A percentile compares a stretch with the other conserved stretches of the same genome.
phyloP scores from a whole-genome alignment of 2,329 filamentous ascomycete species.

The Pseudocercospora cruenta region DNA sequence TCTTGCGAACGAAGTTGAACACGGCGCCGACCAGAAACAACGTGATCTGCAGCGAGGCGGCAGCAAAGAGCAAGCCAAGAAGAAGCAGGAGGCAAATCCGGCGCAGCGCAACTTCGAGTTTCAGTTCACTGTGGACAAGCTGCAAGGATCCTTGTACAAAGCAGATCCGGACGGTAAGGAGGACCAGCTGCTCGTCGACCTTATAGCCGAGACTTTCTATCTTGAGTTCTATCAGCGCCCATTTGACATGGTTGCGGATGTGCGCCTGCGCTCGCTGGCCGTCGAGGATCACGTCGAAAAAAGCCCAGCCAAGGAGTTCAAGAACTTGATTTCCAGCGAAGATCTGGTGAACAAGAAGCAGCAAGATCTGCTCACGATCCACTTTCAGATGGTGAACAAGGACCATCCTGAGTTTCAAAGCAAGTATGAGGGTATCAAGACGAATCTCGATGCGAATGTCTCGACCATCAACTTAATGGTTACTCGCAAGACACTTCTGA shows the following conservation, averaged over 20 bases:
- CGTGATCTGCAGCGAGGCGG: slow-evolving; percentile 44
- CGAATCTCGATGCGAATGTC: slow-evolving; percentile 85
- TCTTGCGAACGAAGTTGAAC: slow-evolving; percentile 71
- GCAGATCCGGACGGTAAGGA: slow-evolving; percentile 77
- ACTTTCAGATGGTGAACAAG: slow-evolving; percentile 80
- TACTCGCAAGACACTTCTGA: slow-evolving; percentile 88
- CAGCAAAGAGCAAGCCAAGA: slow-evolving; percentile 48
- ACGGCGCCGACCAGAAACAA: slow-evolving; percentile 60
- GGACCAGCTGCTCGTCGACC: slow-evolving; percentile 83
- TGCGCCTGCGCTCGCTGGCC: slow-evolving; percentile 81
- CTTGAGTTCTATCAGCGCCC: slow-evolving; percentile 85
- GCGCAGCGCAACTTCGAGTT: slow-evolving; percentile 94
- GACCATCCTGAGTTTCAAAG: slow-evolving; percentile 92
- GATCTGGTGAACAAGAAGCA: slow-evolving; percentile 69
- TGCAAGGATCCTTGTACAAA: slow-evolving; percentile 89
- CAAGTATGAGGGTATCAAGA: slow-evolving; percentile 90
- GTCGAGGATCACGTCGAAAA: slow-evolving; percentile 94
- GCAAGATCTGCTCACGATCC: slow-evolving; percentile 82
- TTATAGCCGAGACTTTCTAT: slow-evolving; percentile 86
- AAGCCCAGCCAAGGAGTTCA: slow-evolving; percentile 85
- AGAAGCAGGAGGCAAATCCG: slow-evolving; percentile 57
- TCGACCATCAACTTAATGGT: slow-evolving; percentile 97
- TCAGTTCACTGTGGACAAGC: slow-evolving; percentile 91
- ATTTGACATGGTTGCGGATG: slow-evolving; percentile 91
- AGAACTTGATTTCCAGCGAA: slow-evolving; percentile 95